These are phyloP conservation scores for Lactifluus piperatus DNA, from an alignment of 768 basidiomycete species.

Conservation along the genomic window DNA sequence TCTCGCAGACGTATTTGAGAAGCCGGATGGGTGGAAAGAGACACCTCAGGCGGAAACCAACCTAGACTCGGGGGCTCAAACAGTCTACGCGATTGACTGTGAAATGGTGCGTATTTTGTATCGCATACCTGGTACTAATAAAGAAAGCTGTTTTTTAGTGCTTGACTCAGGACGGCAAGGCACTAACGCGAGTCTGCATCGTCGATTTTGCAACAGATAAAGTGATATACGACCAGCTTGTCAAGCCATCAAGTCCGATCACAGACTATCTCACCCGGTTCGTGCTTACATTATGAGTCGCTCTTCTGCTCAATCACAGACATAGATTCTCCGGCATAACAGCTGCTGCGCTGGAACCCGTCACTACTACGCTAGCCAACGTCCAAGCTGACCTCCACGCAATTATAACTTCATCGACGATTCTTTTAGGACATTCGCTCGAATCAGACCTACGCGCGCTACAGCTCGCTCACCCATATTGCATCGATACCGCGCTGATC, in stretches of 20 bases:
- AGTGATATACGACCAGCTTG: slow-evolving; percentile 81
- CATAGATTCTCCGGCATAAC: slow-evolving; percentile 92
- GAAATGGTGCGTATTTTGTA: slow-evolving; percentile 69
- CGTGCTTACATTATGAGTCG: slow-evolving; percentile 9
- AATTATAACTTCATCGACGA: slow-evolving; percentile 55
- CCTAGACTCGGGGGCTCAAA: slow-evolving; percentile 28
- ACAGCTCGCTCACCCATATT: slow-evolving; percentile 74
- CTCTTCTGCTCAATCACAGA: neutral
- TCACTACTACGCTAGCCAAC: slow-evolving; percentile 71
- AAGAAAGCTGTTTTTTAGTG: slow-evolving; percentile 44
- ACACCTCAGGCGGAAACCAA: slow-evolving; percentile 45
- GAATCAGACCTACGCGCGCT: slow-evolving; percentile 90
- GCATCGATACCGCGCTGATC: slow-evolving; percentile 85
- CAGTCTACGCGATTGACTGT: slow-evolving; percentile 85
- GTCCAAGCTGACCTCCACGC: slow-evolving; percentile 66
- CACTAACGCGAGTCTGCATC: slow-evolving; percentile 76
- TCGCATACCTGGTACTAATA: neutral
- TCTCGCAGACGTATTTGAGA: slow-evolving; percentile 60
- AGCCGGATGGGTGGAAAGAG: slow-evolving; percentile 71
- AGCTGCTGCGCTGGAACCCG: slow-evolving; percentile 50
- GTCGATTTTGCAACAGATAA: slow-evolving; percentile 67
- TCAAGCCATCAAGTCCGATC: slow-evolving; percentile 80
- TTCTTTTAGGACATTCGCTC: slow-evolving; percentile 91
- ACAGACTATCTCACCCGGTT: slow-evolving; percentile 89
- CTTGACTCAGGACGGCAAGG: slow-evolving; percentile 81